Percentiles rank a stretch among this genome's conserved stretches.
These are phyloP conservation scores for Daldinia grandis DNA, from an alignment of 495 filamentous ascomycete genomes.

Conservation along the genomic window DNA sequence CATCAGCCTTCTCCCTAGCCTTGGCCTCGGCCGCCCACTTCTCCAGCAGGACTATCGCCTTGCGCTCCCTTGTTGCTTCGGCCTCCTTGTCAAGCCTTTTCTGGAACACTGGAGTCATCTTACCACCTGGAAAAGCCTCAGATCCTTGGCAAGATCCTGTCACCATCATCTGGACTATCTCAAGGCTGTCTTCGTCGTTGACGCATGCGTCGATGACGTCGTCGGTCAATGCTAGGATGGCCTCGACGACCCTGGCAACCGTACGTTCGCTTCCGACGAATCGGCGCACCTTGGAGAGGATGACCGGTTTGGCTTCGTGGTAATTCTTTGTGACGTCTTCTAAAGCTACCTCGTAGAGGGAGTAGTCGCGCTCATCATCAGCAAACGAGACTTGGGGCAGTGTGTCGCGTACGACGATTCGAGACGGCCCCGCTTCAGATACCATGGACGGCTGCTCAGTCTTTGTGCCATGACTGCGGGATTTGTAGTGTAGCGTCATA, in stretches of 20 bases:
- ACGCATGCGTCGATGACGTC: not conserved
- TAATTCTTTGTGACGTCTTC: not conserved
- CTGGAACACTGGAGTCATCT: not conserved
- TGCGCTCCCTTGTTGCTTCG: not conserved
- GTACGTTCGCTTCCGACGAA: not conserved
- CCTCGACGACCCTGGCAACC: not conserved
- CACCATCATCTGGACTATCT: constrained; percentile 60
- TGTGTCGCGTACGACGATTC: too few relatives aligned
- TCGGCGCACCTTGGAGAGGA: not conserved
- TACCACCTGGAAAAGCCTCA: not conserved
- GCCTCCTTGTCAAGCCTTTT: not conserved
- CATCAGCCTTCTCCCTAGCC: not conserved
- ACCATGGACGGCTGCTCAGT: too few relatives aligned
- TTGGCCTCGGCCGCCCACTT: constrained; percentile 15
- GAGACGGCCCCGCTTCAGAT: not conserved
- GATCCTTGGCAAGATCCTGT: constrained; percentile 52
- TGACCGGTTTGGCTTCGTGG: not conserved
- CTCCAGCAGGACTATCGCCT: constrained; percentile 2
- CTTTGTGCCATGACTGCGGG: not conserved
- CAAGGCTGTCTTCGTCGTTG: constrained; percentile 51
- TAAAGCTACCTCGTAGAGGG: not conserved
- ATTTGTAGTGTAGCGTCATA: too few relatives aligned
- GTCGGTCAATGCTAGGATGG: not conserved
- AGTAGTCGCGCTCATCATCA: not conserved
- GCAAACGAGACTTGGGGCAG: not conserved